These are phyloP conservation scores for Cryptococcus neoformans DNA, from an alignment of 1,284 basidiomycete species.

Conservation along the genomic window DNA sequence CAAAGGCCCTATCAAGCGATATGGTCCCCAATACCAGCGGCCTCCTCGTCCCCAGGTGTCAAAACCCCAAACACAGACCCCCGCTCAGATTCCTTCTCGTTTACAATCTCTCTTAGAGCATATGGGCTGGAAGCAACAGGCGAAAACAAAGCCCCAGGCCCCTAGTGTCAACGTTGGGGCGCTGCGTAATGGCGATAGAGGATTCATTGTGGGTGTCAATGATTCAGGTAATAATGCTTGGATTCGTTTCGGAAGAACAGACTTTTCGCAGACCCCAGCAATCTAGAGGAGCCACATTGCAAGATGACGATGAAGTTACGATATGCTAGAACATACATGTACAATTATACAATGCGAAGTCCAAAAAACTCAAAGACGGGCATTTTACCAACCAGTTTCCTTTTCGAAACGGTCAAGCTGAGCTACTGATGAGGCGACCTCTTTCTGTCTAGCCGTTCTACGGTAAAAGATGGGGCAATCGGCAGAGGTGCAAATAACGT, in stretches of 20 bases:
- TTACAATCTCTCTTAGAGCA: not conserved
- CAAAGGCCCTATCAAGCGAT: constrained; percentile 31
- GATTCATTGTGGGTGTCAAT: constrained; percentile 80
- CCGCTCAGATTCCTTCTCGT: no score
- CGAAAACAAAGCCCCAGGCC: not conserved
- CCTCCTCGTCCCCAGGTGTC: constrained; percentile 6
- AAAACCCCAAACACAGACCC: not conserved
- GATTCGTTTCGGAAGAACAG: constrained; percentile 81
- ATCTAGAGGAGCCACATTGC: constrained; percentile 21
- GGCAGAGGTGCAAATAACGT: constrained; percentile 93
- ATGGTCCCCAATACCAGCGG: constrained; percentile 39
- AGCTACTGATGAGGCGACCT: constrained; percentile 76
- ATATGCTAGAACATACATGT: constrained; percentile 6
- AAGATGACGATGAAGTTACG: constrained; percentile 3
- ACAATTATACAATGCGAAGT: not conserved
- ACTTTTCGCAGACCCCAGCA: constrained; percentile 79
- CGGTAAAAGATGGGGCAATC: constrained; percentile 99
- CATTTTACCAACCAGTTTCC: constrained; percentile 42
- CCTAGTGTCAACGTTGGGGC: constrained; percentile 59
- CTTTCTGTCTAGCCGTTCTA: constrained; percentile 94
- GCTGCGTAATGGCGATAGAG: constrained; percentile 81
- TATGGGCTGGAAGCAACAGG: not conserved
- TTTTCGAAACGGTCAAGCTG: constrained; percentile 77
- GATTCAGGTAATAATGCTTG: constrained; percentile 87
- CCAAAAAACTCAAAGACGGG: not conserved